These are phyloP conservation scores for Pleurotus eryngii DNA, from an alignment of 768 basidiomycete species.

Conservation along the genomic window DNA sequence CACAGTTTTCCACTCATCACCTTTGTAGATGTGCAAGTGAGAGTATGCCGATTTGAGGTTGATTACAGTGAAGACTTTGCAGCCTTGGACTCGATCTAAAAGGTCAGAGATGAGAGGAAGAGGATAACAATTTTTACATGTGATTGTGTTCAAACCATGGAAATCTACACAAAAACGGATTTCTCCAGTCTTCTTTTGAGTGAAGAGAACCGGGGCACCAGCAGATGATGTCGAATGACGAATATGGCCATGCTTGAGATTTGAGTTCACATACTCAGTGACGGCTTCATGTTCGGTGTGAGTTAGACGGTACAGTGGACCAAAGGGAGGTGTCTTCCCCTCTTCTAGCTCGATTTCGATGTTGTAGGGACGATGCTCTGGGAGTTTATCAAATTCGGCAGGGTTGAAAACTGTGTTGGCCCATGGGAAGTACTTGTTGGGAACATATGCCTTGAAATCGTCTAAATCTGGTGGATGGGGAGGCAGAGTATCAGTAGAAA, in stretches of 20 bases:
- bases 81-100: too few relatives aligned
- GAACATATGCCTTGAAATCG: slow-evolving; percentile 15
- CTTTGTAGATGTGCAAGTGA: too few relatives aligned
- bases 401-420: slow-evolving; percentile 22
- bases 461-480: not conserved
- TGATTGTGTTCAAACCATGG: too few relatives aligned
- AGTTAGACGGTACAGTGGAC: slow-evolving; percentile 30
- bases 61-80: too few relatives aligned
- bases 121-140: too few relatives aligned
- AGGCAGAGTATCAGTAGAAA: slow-evolving; percentile 4
- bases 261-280: slow-evolving; percentile 18
- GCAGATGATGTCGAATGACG: too few relatives aligned
- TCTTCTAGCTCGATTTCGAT: slow-evolving; percentile 30
- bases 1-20: not conserved
- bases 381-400: slow-evolving; percentile 23
- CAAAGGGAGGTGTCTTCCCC: slow-evolving; percentile 27
- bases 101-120: too few relatives aligned
- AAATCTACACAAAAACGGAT: too few relatives aligned
- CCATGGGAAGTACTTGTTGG: slow-evolving; percentile 24
- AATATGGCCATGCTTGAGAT: slow-evolving; percentile 5
- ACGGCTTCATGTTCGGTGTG: slow-evolving; percentile 18
- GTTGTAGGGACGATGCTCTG: slow-evolving; percentile 31
- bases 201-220: too few relatives aligned
- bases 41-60: too few relatives aligned
- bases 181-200: too few relatives aligned